phyloP scores from a whole-genome alignment of 2,329 filamentous ascomycete species.

The Coniochaeta sp. region DNA sequence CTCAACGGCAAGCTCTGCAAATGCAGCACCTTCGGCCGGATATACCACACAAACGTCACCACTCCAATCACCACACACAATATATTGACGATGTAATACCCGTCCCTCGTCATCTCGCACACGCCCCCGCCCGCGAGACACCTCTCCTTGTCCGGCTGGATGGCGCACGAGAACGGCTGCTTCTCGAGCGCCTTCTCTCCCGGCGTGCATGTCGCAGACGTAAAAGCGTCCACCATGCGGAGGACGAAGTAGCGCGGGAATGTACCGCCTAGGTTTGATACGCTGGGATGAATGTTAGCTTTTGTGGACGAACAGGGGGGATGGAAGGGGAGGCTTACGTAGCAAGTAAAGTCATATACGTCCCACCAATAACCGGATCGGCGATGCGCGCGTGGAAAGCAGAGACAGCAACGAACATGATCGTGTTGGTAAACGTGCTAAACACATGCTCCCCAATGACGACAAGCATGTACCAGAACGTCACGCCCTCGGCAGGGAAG shows the following conservation, averaged over 20 bases:
- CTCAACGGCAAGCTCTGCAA: constrained; percentile 76
- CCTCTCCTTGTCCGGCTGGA: constrained; percentile 80
- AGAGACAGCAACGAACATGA: constrained; percentile 96
- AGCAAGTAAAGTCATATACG: constrained; percentile 96
- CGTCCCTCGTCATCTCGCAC: constrained; percentile 74
- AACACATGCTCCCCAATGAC: constrained; percentile 91
- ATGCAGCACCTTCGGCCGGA: constrained; percentile 75
- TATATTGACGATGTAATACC: constrained; percentile 92
- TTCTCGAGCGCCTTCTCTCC: constrained; percentile 53
- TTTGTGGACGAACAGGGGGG: neutral
- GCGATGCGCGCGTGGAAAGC: constrained; percentile 96
- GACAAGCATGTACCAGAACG: constrained; percentile 72
- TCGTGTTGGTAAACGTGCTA: constrained; percentile 93
- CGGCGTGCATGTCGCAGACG: constrained; percentile 71
- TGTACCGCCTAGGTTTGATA: constrained; percentile 94
- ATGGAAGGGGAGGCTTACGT: constrained; percentile 68
- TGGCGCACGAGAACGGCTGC: constrained; percentile 72
- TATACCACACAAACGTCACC: constrained; percentile 78
- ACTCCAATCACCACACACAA: constrained; percentile 80
- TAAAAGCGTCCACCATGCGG: constrained; percentile 87
- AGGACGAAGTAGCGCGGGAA: constrained; percentile 96
- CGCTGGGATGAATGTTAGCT: constrained; percentile 42
- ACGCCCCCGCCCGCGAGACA: constrained; percentile 73
- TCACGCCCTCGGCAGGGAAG: constrained; percentile 74
- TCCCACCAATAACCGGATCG: constrained; percentile 91